These are phyloP conservation scores for Eimeria acervulina DNA, from an alignment of 169 alveolate genomes.

Conservation along the genomic window DNA sequence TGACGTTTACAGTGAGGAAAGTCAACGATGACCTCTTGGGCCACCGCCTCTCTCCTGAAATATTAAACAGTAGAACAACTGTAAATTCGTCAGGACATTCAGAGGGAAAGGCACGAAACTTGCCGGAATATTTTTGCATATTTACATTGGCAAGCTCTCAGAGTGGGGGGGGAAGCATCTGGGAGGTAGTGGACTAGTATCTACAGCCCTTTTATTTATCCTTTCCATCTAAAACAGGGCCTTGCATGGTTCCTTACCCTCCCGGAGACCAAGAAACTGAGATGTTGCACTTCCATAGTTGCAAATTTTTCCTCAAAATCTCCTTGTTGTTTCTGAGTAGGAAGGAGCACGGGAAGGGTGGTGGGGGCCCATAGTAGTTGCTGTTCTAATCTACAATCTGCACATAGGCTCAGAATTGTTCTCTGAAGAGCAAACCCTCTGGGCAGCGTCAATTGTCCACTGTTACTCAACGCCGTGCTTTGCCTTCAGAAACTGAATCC, in stretches of 20 bases:
- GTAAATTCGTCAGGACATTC: background rate
- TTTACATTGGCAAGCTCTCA: background rate
- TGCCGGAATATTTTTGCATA: background rate
- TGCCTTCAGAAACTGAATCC: background rate
- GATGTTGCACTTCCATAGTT: conserved; percentile 62
- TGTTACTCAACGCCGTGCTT: too few relatives aligned
- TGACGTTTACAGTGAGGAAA: conserved; percentile 45
- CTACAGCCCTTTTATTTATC: background rate
- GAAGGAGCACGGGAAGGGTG: background rate
- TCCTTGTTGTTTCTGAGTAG: conserved; percentile 3
- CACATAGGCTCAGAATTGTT: background rate
- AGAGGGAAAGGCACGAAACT: background rate
- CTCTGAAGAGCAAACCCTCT: background rate
- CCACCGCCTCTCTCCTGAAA: conserved; percentile 34
- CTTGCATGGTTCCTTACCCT: background rate
- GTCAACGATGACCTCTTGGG: conserved; percentile 66
- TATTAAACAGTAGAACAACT: background rate
- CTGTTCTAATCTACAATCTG: background rate
- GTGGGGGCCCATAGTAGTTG: background rate
- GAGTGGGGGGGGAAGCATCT: background rate
- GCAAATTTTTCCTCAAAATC: conserved; percentile 2
- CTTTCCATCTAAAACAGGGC: background rate
- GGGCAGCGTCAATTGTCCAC: background rate
- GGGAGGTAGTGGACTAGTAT: background rate
- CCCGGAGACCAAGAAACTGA: conserved; percentile 71